Base-by-base conservation (phyloP, 2,329 filamentous ascomycete species). In the Exserohilum rostratum region DNA sequence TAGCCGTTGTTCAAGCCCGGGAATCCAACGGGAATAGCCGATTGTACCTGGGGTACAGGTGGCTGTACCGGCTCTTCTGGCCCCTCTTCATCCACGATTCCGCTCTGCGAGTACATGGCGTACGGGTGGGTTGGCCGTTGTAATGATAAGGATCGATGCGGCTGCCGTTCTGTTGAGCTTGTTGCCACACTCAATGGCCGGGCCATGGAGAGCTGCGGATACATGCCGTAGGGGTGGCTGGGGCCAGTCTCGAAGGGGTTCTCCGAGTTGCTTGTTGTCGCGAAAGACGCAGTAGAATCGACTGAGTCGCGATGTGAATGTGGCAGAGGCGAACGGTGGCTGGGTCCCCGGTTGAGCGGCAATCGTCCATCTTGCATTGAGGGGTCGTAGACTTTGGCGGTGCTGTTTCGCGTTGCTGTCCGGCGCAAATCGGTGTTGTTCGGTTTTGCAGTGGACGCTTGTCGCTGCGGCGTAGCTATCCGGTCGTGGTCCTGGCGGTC, bases 211-310 rank as follows among this genome's bases (percentile, higher is more conserved):
- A 86, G 84, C 70, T 96, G 91, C 6, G 88, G 85, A 73, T 96
- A 96, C 85, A 93, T 88, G 64, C 85, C 85, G 71, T 96, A 96
- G 0, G 91, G 90, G 74, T 95, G 90, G 48, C 90, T 95, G 15
- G 91, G 91, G 2, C 87, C 88, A 3, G 87, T 89, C 48, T 84
- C 83, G 61, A 91, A 90, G 11, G 89, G 88, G 53, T 85, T 87
- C 53, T 90, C 82, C 3, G 80, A 76, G 30, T 73, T 71, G 35
- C 68, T 68, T 53, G 69, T 76, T 13, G 75, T 74, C 29, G 72
- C 73, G 55, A 76, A 77, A 5, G 79, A 80, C 3, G 72, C 79
- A 3, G 76, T 69, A 10, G 73, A 69, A 62, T 73, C 72, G 59
- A 77, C 62, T 12, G 73, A 72, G 54, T 70, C 62, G 53, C 73